Percentiles rank a stretch among this genome's conserved stretches.
These are phyloP conservation scores for Podospora australis DNA, from an alignment of 495 filamentous ascomycete genomes.

Conservation along the genomic window DNA sequence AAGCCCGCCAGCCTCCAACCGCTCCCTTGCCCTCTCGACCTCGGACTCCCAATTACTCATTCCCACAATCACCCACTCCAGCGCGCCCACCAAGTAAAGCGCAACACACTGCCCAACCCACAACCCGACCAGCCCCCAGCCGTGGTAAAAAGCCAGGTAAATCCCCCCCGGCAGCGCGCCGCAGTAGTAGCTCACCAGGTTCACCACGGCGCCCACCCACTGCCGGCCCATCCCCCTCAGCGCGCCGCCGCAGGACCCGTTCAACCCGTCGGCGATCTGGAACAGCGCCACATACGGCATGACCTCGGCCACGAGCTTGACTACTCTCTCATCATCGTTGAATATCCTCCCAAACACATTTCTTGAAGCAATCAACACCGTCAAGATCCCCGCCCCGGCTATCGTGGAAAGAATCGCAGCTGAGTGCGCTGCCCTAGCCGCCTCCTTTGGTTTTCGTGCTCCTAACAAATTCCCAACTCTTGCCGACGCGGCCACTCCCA, in stretches of 20 bases:
- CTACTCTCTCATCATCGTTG: slow-evolving; percentile 69
- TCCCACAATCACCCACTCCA: slow-evolving; percentile 79
- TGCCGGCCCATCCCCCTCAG: slow-evolving; percentile 83
- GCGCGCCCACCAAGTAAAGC: slow-evolving; percentile 68
- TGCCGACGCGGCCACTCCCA: slow-evolving; percentile 76
- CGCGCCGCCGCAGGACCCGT: slow-evolving; percentile 77
- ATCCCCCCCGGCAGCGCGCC: slow-evolving; percentile 80
- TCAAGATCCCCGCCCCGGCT: slow-evolving; percentile 63
- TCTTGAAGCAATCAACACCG: slow-evolving; percentile 64
- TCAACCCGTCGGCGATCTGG: slow-evolving; percentile 87
- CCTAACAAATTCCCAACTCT: slow-evolving; percentile 82
- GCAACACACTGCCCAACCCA: slow-evolving; percentile 92
- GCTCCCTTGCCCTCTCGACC: slow-evolving; percentile 66
- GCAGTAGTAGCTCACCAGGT: slow-evolving; percentile 82
- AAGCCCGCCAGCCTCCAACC: slow-evolving; percentile 57
- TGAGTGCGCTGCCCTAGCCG: slow-evolving; percentile 66
- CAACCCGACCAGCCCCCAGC: slow-evolving; percentile 77
- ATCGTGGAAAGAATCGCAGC: slow-evolving; percentile 70
- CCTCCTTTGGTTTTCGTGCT: slow-evolving; percentile 58
- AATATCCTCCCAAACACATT: slow-evolving; percentile 77
- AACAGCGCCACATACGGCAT: slow-evolving; percentile 86
- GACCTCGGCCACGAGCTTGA: slow-evolving; percentile 71
- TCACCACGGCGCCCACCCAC: slow-evolving; percentile 83
- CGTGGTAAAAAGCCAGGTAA: slow-evolving; percentile 80
- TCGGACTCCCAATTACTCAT: slow-evolving; percentile 73